Conservation (phyloP, 495 filamentous ascomycete genomes). For the Penicillium coffeae region DNA sequence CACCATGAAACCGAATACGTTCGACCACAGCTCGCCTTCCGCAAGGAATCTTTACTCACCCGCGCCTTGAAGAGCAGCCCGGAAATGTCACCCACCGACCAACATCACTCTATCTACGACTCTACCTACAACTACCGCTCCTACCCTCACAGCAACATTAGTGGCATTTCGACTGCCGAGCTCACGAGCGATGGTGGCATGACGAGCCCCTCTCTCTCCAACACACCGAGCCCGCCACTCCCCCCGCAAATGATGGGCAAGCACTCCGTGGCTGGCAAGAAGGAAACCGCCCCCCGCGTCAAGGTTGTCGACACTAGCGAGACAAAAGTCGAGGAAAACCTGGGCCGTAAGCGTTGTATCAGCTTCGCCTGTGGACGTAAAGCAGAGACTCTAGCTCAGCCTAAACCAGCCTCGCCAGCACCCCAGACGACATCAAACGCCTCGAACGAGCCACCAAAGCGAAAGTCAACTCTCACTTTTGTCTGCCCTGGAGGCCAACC, state of each 20-base stretch:
- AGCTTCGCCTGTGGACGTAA: constrained; percentile 77
- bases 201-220: constrained; percentile 86
- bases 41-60: constrained; percentile 73
- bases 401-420: constrained; percentile 13
- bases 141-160: constrained; percentile 74
- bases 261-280: constrained; percentile 20
- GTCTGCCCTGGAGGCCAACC: constrained; percentile 52
- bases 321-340: constrained; percentile 49
- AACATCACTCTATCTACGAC: constrained; percentile 36
- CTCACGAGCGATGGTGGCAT: constrained; percentile 87
- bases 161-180: constrained; percentile 76
- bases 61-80: constrained; percentile 68
- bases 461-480: constrained; percentile 56
- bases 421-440: constrained; percentile 12
- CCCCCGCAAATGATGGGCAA: constrained; percentile 40
- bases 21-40: constrained; percentile 37
- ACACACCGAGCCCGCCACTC: constrained; percentile 80
- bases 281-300: constrained; percentile 26
- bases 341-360: constrained; percentile 81
- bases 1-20: constrained; percentile 28
- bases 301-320: constrained; percentile 37
- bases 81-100: constrained; percentile 43
- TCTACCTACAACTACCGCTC: constrained; percentile 47
- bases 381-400: constrained; percentile 19
- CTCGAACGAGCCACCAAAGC: constrained; percentile 38